phyloP scores from a whole-genome alignment of 192 early-diverging fungal species.

The Chytriomyces confervae region DNA sequence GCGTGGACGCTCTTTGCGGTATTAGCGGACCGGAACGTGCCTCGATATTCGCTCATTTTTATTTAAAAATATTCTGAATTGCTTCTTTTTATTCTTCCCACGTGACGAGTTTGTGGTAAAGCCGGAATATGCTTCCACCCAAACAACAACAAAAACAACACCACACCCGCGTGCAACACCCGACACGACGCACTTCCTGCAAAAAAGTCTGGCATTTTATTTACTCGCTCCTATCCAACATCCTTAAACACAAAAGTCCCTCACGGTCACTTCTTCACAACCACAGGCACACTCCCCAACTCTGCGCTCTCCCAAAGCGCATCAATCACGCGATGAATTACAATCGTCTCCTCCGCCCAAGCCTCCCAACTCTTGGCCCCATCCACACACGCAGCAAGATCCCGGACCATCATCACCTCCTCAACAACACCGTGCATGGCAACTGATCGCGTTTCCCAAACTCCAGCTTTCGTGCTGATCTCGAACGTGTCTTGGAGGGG shows the following conservation, averaged over 20 bases:
- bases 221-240: background rate
- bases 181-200: background rate
- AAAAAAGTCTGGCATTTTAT: background rate
- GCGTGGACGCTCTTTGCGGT: background rate
- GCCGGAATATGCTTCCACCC: background rate
- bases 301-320: constrained; percentile 30
- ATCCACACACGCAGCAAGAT: constrained; percentile 28
- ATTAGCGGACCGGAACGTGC: background rate
- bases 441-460: constrained; percentile 33
- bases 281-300: constrained; percentile 8
- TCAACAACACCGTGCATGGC: constrained; percentile 38
- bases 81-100: background rate
- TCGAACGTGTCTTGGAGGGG: constrained; percentile 11
- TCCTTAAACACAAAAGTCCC: background rate
- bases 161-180: background rate
- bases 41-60: background rate
- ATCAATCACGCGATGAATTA: constrained; percentile 28
- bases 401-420: constrained; percentile 26
- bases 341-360: constrained; percentile 23
- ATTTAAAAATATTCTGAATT: background rate
- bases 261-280: background rate
- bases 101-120: background rate
- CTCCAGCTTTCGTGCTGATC: constrained; percentile 11
- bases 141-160: background rate
- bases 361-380: constrained; percentile 7